Conservation (phyloP, 768 basidiomycete genomes). For the Rhodotorula toruloides region DNA sequence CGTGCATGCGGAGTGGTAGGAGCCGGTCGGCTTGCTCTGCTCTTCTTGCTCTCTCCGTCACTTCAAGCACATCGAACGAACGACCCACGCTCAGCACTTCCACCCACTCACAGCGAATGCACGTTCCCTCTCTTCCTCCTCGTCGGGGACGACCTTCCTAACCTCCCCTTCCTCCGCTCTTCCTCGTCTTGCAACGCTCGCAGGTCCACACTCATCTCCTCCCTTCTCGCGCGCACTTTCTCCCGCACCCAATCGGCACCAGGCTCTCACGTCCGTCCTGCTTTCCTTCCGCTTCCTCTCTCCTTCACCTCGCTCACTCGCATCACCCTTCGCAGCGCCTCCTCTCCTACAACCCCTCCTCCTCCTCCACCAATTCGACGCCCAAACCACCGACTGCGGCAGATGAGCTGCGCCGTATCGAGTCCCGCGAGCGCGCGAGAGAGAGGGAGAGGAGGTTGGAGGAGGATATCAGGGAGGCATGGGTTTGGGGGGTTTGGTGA, state of each 20-base stretch:
- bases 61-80: too few species aligned
- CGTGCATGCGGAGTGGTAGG: too few species aligned
- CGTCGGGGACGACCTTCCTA: too few species aligned
- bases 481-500: background rate
- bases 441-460: background rate
- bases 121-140: too few species aligned
- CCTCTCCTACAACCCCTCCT: background rate
- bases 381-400: background rate
- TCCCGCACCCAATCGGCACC: background rate
- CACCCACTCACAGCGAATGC: too few species aligned
- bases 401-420: background rate
- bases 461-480: background rate
- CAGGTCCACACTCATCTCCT: conserved; percentile 3
- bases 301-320: background rate
- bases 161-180: too few species aligned
- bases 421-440: background rate
- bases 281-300: too few species aligned
- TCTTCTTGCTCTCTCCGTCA: too few species aligned
- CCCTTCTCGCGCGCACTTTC: conserved; percentile 2
- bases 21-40: too few species aligned
- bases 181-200: background rate
- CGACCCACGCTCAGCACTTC: too few species aligned
- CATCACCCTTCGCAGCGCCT: background rate
- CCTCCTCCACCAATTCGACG: background rate
- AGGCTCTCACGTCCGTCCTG: background rate